Evolutionary conservation across 768 basidiomycete genomes (phyloP).

Genomic region (Mrakia gelida): DNA sequence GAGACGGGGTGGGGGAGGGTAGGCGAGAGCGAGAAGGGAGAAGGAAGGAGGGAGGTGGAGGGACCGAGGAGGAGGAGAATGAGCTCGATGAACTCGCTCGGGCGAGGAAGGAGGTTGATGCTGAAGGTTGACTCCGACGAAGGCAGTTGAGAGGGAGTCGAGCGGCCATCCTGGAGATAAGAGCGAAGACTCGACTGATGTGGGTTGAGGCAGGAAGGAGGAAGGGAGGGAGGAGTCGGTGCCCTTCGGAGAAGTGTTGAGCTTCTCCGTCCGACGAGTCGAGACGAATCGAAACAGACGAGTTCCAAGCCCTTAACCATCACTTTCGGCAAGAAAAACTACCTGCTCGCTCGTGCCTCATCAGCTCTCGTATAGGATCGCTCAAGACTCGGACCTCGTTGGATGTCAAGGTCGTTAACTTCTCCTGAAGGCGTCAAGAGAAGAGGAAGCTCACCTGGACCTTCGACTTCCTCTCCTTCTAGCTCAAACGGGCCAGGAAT

Average conservation of each 20-base stretch:
- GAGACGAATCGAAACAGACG: neutral
- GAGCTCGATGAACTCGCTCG: neutral
- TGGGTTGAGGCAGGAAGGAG: neutral
- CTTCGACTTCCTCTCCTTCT: neutral
- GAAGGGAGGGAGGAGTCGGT: neutral
- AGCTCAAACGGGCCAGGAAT: neutral
- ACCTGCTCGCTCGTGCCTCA: neutral
- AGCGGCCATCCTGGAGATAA: neutral
- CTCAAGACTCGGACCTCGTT: too few relatives aligned
- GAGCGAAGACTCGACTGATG: neutral
- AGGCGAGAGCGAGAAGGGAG: neutral
- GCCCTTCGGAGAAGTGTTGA: too few relatives aligned
- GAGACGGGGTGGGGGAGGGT: neutral
- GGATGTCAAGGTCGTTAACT: constrained; percentile 2
- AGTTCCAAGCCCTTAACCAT: neutral
- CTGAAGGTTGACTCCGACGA: neutral
- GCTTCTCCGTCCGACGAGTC: too few relatives aligned
- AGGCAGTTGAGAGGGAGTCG: neutral
- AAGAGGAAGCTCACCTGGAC: constrained; percentile 4
- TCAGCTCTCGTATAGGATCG: neutral
- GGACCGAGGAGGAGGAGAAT: neutral
- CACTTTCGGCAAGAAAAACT: neutral
- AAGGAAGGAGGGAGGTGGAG: neutral
- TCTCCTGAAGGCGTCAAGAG: neutral
- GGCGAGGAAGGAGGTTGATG: too few relatives aligned